These are phyloP conservation scores for Lactarius trivialis DNA, from an alignment of 768 basidiomycete genomes.

Conservation along the genomic window DNA sequence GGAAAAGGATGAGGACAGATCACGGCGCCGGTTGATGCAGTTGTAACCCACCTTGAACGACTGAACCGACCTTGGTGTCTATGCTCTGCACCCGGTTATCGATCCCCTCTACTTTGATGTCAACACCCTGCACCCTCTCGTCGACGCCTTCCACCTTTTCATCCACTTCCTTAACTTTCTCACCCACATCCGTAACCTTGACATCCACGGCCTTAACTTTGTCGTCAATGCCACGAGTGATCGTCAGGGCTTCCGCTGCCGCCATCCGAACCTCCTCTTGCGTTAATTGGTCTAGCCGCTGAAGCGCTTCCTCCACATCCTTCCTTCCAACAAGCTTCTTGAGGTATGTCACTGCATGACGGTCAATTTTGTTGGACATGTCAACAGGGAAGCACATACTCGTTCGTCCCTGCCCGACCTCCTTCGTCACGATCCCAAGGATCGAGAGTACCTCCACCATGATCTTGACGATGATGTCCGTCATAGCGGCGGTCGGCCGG, in stretches of 20 bases:
- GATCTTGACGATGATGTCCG: neutral
- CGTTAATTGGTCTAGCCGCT: neutral
- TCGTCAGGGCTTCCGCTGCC: neutral
- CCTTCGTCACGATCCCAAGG: neutral
- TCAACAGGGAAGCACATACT: neutral
- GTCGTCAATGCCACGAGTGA: neutral
- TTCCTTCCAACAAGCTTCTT: neutral
- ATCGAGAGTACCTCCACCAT: neutral
- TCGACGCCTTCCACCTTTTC: neutral
- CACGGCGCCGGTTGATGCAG: too few species aligned
- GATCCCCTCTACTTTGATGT: neutral
- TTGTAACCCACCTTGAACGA: too few species aligned
- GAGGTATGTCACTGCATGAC: neutral
- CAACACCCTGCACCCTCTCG: neutral
- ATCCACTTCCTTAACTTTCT: too few species aligned
- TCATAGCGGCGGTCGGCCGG: neutral
- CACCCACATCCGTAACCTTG: too few species aligned
- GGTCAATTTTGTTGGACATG: neutral
- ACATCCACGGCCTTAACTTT: too few species aligned
- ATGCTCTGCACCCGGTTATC: neutral
- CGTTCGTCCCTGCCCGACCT: neutral
- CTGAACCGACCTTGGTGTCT: too few species aligned
- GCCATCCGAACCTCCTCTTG: neutral
- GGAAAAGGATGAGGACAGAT: neutral
- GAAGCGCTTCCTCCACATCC: neutral